Conservation (phyloP, 768 basidiomycete genomes). For the Trametes punicea region DNA sequence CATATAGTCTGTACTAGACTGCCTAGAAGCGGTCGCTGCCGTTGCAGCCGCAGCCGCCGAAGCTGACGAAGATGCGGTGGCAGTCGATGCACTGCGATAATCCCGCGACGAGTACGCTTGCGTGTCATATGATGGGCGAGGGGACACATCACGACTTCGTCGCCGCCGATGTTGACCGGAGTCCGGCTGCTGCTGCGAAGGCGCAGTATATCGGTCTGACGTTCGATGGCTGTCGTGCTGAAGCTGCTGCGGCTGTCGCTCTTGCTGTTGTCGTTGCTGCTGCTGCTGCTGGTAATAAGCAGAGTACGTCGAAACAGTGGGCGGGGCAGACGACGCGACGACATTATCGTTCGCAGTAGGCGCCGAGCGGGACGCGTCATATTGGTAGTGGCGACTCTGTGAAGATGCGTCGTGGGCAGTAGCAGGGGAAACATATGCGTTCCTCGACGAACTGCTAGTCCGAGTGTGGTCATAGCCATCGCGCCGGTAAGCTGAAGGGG, state of each 20-base stretch:
- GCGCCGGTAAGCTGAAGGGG: neutral
- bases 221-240: neutral
- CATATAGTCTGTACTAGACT: constrained; percentile 4
- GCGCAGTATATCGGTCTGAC: constrained; percentile 2
- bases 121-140: constrained; percentile 13
- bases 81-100: constrained; percentile 18
- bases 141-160: constrained; percentile 11
- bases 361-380: neutral
- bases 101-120: constrained; percentile 10
- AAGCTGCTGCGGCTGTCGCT: constrained; percentile 1
- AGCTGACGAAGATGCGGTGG: constrained; percentile 13
- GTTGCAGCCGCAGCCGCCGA: constrained; percentile 7
- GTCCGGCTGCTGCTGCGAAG: constrained; percentile 8
- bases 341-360: neutral
- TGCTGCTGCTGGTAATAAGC: constrained; percentile 16
- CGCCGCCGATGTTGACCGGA: constrained; percentile 9
- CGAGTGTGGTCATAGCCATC: constrained; percentile 1
- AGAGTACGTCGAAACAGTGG: constrained; percentile 10
- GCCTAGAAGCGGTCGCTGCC: constrained; percentile 1
- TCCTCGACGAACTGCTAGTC: neutral
- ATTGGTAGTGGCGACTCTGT: neutral
- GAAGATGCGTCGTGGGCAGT: neutral
- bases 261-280: constrained; percentile 21
- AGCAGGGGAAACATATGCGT: constrained; percentile 1
- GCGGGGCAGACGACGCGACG: neutral